These are phyloP conservation scores for Cardamine chenopodiifolia DNA, from an alignment of 345 rosid species.

Conservation along the genomic window DNA sequence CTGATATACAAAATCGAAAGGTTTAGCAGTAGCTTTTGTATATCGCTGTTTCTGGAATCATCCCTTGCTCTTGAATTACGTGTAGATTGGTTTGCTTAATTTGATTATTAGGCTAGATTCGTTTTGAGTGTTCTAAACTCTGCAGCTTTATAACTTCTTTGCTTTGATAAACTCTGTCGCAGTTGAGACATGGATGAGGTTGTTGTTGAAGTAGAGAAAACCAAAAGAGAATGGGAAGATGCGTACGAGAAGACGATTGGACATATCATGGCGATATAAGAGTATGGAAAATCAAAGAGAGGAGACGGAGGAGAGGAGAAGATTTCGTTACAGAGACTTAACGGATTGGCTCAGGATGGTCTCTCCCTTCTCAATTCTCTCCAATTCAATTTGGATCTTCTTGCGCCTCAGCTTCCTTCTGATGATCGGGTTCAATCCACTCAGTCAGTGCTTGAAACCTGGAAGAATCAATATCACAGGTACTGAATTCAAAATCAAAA, in stretches of 20 bases:
- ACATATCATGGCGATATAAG: constrained; percentile 60
- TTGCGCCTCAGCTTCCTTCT: constrained; percentile 79
- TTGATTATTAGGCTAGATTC: no score
- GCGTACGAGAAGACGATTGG: constrained; percentile 55
- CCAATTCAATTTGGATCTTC: constrained; percentile 80
- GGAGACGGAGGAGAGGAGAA: constrained; percentile 49
- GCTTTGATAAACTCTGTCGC: not conserved
- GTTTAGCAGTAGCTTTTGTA: no score
- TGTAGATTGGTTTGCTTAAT: no score
- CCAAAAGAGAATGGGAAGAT: constrained; percentile 88
- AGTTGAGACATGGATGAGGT: constrained; percentile 69
- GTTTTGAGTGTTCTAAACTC: no score
- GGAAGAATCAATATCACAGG: constrained; percentile 68
- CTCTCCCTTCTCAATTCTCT: constrained; percentile 75
- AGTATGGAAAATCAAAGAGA: constrained; percentile 60
- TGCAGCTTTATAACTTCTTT: no score
- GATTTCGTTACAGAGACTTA: constrained; percentile 74
- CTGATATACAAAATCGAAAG: not conserved
- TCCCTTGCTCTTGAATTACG: not conserved
- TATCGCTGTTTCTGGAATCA: no score
- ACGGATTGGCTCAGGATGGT: constrained; percentile 72
- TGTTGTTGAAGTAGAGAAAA: constrained; percentile 75
- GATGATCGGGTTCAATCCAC: constrained; percentile 60
- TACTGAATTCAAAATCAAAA: no score
- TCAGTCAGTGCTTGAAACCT: constrained; percentile 61